Evolutionary conservation across 2,329 filamentous ascomycete species (phyloP).

Genomic region (Diaporthe sp.): DNA sequence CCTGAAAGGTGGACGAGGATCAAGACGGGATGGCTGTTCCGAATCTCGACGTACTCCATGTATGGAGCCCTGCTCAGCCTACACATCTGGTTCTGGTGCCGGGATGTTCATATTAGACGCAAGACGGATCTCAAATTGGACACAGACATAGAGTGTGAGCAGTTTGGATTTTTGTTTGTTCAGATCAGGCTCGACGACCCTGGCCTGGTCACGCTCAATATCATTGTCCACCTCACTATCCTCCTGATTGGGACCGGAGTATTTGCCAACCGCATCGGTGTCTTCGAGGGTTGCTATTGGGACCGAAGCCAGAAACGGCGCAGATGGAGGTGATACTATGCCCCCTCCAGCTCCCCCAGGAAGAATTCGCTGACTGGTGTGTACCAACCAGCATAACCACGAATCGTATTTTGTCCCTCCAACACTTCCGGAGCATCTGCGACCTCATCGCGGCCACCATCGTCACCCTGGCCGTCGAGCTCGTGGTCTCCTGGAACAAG

Average conservation of each 20-base stretch:
- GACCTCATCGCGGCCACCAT: constrained; percentile 37
- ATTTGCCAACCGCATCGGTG: neutral
- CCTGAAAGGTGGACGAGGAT: constrained; percentile 35
- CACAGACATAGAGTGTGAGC: constrained; percentile 18
- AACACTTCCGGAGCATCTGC: constrained; percentile 37
- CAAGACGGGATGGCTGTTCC: constrained; percentile 25
- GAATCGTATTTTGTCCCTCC: constrained; percentile 31
- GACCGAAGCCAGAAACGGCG: constrained; percentile 13
- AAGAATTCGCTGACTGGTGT: neutral
- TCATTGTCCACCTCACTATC: constrained; percentile 34
- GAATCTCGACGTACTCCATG: constrained; percentile 25
- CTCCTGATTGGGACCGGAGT: constrained; percentile 33
- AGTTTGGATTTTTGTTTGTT: constrained; percentile 38
- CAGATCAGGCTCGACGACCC: constrained; percentile 29
- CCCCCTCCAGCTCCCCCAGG: too few relatives aligned
- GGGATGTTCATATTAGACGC: constrained; percentile 34
- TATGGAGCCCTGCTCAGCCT: constrained; percentile 33
- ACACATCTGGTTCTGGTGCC: constrained; percentile 40
- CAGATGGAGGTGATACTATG: constrained; percentile 25
- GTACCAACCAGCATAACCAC: constrained; percentile 24
- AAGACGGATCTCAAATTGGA: neutral
- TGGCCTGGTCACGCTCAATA: constrained; percentile 35
- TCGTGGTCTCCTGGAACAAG: constrained; percentile 38
- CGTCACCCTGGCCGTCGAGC: constrained; percentile 38
- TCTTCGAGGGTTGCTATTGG: constrained; percentile 30